Conservation (phyloP, 345 rosid species). For the Citrus sp. region DNA sequence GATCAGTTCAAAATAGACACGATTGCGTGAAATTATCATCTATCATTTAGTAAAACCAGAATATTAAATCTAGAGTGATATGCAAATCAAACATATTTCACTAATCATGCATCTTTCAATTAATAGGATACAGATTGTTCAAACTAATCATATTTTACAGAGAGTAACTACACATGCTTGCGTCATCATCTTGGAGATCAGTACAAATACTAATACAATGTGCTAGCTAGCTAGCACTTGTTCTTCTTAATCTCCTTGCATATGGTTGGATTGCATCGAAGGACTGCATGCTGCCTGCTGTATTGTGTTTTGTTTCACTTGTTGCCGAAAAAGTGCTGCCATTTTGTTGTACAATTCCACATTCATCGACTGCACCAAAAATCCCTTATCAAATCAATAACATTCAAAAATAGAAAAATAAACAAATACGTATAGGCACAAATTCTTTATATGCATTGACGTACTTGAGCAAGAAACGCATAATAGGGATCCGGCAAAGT, state of each 20-base stretch:
- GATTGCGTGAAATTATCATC: no score
- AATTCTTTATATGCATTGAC: slow-evolving; percentile 1
- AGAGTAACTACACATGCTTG: background rate
- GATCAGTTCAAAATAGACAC: no score
- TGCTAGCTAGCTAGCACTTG: background rate
- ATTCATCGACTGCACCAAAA: slow-evolving; percentile 42
- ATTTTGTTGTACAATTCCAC: slow-evolving; percentile 47
- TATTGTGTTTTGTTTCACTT: slow-evolving; percentile 37
- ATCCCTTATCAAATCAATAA: background rate
- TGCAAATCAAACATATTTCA: no score
- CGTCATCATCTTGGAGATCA: no score
- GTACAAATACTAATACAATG: background rate
- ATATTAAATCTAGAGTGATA: no score
- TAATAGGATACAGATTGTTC: background rate
- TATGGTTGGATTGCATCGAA: slow-evolving; percentile 12
- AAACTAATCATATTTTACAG: background rate
- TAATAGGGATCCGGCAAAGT: slow-evolving; percentile 42
- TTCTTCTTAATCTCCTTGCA: background rate
- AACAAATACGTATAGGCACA: background rate
- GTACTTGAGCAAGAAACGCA: slow-evolving; percentile 52
- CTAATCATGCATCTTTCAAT: no score
- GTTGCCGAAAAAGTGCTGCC: slow-evolving; percentile 47
- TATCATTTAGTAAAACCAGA: no score
- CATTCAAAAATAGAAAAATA: background rate
- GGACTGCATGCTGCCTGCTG: slow-evolving; percentile 29